These are phyloP conservation scores for Ganoderma lucidum DNA, from an alignment of 1,284 basidiomycete species.

Conservation along the genomic window DNA sequence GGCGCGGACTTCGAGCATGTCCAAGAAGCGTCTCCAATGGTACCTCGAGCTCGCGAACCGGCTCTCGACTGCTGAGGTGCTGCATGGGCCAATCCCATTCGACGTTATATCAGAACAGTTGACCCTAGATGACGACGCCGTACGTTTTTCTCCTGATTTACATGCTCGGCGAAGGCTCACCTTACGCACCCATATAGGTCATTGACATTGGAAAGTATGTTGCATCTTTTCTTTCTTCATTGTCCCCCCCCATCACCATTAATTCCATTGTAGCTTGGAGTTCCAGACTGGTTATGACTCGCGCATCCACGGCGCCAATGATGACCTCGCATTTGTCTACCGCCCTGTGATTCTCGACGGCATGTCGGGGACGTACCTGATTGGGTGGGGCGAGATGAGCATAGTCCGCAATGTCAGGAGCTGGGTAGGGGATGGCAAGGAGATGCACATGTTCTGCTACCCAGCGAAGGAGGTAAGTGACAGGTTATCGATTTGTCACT, in stretches of 20 bases:
- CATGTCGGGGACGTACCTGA: slow-evolving; percentile 49
- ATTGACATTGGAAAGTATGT: slow-evolving; percentile 18
- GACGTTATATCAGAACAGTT: slow-evolving; percentile 29
- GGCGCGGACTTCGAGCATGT: not conserved
- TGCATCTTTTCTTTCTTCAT: too few species aligned
- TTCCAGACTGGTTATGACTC: slow-evolving; percentile 44
- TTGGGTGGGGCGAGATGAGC: slow-evolving; percentile 57
- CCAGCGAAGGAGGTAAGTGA: slow-evolving; percentile 23
- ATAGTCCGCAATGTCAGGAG: slow-evolving; percentile 48
- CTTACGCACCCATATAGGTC: slow-evolving; percentile 4
- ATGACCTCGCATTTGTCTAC: slow-evolving; percentile 55
- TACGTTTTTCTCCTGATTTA: slow-evolving; percentile 8
- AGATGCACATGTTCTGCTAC: slow-evolving; percentile 53
- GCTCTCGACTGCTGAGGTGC: slow-evolving; percentile 27
- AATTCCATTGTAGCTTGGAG: slow-evolving; percentile 41
- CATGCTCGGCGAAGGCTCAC: not conserved
- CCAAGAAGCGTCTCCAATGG: slow-evolving; percentile 32
- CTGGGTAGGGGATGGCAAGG: slow-evolving; percentile 28
- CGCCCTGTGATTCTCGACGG: slow-evolving; percentile 62
- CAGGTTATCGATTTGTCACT: too few species aligned
- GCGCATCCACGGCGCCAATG: slow-evolving; percentile 44
- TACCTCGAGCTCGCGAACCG: slow-evolving; percentile 37
- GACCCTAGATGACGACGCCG: slow-evolving; percentile 34
- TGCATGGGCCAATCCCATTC: slow-evolving; percentile 30
- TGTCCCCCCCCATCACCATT: not conserved